These are phyloP conservation scores for Rauvolfia tetraphylla DNA, from an alignment of 257 asterid species.

Conservation along the genomic window DNA sequence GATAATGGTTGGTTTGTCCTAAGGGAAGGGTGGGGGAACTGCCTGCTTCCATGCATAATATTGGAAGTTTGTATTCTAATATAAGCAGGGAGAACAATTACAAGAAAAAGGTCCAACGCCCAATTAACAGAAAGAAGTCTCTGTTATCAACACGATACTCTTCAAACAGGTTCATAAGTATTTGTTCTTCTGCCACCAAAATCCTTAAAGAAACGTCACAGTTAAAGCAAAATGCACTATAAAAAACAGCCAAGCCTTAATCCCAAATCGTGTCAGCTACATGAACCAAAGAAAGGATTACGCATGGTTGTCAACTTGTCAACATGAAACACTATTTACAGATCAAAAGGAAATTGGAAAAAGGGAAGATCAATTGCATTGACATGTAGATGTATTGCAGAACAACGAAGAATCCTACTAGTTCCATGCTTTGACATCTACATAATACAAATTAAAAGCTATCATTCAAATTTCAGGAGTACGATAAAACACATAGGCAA, in stretches of 20 bases:
- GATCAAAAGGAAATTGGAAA: background rate
- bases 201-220: background rate
- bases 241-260: background rate
- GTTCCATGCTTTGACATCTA: background rate
- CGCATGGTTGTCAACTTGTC: no score
- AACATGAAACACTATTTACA: no score
- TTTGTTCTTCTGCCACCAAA: background rate
- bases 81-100: no score
- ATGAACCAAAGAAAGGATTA: no score
- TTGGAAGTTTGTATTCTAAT: background rate
- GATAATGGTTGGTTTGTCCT: background rate
- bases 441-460: background rate
- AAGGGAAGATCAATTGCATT: background rate
- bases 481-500: background rate
- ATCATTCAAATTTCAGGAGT: background rate
- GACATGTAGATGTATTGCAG: background rate
- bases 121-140: no score
- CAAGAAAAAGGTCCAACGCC: no score
- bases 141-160: background rate
- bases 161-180: background rate
- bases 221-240: background rate
- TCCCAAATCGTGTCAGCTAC: no score
- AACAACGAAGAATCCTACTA: background rate
- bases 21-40: background rate
- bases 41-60: background rate